A percentile compares a stretch with the other conserved stretches of the same genome.
phyloP scores from a whole-genome alignment of 2,329 filamentous ascomycete genomes.

The Seiridium cupressi region DNA sequence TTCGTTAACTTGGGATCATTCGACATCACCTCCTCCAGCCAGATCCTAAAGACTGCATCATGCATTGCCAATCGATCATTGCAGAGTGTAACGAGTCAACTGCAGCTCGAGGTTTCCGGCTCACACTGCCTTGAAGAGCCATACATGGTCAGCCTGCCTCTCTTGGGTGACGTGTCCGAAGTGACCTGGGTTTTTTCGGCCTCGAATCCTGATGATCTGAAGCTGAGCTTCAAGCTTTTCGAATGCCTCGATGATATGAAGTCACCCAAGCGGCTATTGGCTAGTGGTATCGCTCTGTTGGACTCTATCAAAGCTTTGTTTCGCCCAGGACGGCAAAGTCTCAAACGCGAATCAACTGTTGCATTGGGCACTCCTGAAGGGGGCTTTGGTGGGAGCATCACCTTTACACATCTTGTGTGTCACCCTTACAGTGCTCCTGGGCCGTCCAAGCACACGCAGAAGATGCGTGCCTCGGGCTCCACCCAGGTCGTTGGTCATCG shows the following conservation, averaged over 20 bases:
- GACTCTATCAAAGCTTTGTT: slow-evolving; percentile 8
- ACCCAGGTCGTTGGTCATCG: slow-evolving; percentile 12
- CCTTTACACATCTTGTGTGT: slow-evolving; percentile 10
- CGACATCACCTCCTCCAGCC: not conserved
- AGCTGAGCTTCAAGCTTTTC: slow-evolving; percentile 10
- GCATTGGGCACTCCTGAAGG: slow-evolving; percentile 5
- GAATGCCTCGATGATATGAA: not conserved
- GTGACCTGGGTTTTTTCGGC: slow-evolving; percentile 9
- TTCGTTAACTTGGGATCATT: slow-evolving; percentile 11
- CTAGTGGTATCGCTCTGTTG: not conserved
- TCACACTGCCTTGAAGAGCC: not conserved
- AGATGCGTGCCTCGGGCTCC: slow-evolving; percentile 2
- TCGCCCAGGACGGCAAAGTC: slow-evolving; percentile 10
- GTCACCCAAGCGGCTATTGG: not conserved
- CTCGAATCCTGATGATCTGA: not conserved
- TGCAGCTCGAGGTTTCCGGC: slow-evolving; percentile 6
- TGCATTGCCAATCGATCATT: not conserved
- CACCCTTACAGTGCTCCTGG: not conserved
- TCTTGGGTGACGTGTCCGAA: slow-evolving; percentile 3
- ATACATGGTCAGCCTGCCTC: slow-evolving; percentile 5
- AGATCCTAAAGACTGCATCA: not conserved
- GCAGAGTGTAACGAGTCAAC: not conserved
- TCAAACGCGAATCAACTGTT: slow-evolving; percentile 8
- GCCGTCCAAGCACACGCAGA: not conserved
- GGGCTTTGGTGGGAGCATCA: slow-evolving; percentile 1